These are phyloP conservation scores for Sporodiniella umbellata DNA, from an alignment of 371 early-diverging fungal genomes.

Conservation along the genomic window DNA sequence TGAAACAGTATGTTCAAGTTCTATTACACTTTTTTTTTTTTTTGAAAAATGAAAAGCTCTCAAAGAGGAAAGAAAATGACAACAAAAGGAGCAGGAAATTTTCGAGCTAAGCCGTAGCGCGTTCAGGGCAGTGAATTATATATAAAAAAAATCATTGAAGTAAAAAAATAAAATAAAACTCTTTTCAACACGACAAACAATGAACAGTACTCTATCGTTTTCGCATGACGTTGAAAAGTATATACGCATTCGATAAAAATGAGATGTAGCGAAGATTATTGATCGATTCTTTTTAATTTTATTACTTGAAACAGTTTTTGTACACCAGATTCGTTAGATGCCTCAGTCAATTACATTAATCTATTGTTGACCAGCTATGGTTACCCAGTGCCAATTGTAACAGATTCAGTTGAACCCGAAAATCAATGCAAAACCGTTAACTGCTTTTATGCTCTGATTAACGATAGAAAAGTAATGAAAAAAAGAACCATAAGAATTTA, in stretches of 20 bases:
- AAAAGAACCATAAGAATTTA: not conserved
- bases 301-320: slow-evolving; percentile 11
- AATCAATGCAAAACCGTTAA: slow-evolving; percentile 40
- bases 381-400: slow-evolving; percentile 39
- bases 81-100: not conserved
- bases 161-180: not conserved
- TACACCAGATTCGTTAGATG: slow-evolving; percentile 14
- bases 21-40: too few relatives aligned
- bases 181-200: not conserved
- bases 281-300: not conserved
- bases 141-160: not conserved
- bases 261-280: too few relatives aligned
- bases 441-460: slow-evolving; percentile 30
- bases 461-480: slow-evolving; percentile 32
- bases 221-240: not conserved
- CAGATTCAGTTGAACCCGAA: slow-evolving; percentile 20
- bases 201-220: not conserved
- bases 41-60: not conserved
- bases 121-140: too few relatives aligned
- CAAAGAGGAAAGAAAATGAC: not conserved
- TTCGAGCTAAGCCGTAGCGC: not conserved
- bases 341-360: slow-evolving; percentile 38
- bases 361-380: slow-evolving; percentile 34
- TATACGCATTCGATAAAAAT: too few relatives aligned
- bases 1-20: too few relatives aligned